phyloP scores from a whole-genome alignment of 768 basidiomycete species.

The Rhizopogon salebrosus region DNA sequence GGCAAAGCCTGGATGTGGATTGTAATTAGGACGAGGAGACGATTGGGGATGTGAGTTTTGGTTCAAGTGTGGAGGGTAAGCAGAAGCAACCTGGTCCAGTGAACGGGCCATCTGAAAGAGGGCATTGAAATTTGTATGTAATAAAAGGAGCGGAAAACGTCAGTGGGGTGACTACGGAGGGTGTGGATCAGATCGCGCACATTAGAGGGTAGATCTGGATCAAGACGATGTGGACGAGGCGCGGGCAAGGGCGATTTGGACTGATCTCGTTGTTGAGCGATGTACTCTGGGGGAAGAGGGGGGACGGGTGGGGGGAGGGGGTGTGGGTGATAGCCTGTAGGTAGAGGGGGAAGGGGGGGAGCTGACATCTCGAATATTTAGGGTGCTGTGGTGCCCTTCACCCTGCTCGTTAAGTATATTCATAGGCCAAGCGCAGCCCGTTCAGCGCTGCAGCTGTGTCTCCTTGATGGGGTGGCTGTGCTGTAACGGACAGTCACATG shows the following conservation, averaged over 20 bases:
- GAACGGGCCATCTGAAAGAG: slow-evolving; percentile 70
- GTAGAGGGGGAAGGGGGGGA: slow-evolving; percentile 21
- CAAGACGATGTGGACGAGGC: slow-evolving; percentile 59
- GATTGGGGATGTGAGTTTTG: slow-evolving; percentile 19
- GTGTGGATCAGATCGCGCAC: slow-evolving; percentile 34
- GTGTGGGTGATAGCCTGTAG: slow-evolving; percentile 8
- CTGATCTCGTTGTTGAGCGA: slow-evolving; percentile 16
- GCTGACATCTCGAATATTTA: background rate
- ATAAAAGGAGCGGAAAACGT: slow-evolving; percentile 11
- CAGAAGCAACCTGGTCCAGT: slow-evolving; percentile 44
- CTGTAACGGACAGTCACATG: too few relatives aligned
- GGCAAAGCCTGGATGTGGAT: slow-evolving; percentile 11
- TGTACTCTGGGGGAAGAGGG: slow-evolving; percentile 40
- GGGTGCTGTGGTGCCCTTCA: too few relatives aligned
- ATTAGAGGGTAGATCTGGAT: slow-evolving; percentile 56
- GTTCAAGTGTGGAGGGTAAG: slow-evolving; percentile 11
- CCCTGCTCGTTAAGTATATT: too few relatives aligned
- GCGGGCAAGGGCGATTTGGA: slow-evolving; percentile 51
- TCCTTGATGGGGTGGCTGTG: too few relatives aligned
- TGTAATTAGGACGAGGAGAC: slow-evolving; percentile 19
- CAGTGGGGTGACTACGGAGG: background rate
- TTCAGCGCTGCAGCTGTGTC: too few relatives aligned
- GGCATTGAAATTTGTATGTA: slow-evolving; percentile 13
- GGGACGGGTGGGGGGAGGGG: slow-evolving; percentile 43
- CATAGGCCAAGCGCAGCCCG: too few relatives aligned